A percentile compares a stretch with the other conserved stretches of the same genome.
These are phyloP conservation scores for Spirogloea muscicola DNA, from an alignment of 139 green algal species.

Conservation along the genomic window DNA sequence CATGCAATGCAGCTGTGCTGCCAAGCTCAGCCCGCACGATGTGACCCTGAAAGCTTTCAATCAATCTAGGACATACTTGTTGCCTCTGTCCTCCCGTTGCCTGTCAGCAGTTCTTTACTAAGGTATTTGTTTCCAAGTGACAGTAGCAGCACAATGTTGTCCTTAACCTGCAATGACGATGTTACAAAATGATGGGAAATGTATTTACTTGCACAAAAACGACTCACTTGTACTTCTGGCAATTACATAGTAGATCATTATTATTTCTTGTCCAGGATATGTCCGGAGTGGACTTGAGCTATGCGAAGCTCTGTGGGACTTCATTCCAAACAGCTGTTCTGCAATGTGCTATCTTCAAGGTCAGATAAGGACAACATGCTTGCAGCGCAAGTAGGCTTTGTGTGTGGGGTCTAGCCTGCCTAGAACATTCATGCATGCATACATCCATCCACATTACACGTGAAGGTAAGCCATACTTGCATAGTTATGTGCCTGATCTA, in stretches of 20 bases:
- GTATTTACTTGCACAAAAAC: not conserved
- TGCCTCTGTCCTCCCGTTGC: not conserved
- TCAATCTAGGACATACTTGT: not conserved
- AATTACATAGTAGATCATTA: not conserved
- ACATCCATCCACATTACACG: no score
- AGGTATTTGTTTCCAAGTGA: not conserved
- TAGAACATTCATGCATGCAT: no score
- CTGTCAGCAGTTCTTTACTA: not conserved
- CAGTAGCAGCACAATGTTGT: not conserved
- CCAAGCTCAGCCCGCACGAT: not conserved
- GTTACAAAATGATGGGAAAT: not conserved
- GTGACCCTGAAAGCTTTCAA: not conserved
- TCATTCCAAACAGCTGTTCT: slow-evolving; percentile 30
- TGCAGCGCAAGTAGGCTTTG: no score
- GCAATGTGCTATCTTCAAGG: slow-evolving; percentile 11
- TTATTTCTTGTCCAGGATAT: slow-evolving; percentile 18
- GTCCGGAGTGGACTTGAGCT: slow-evolving; percentile 33
- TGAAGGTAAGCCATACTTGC: no score
- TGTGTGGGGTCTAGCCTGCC: no score
- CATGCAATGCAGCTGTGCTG: not conserved
- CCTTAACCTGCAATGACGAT: no score
- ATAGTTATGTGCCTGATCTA: no score
- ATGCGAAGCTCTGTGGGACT: slow-evolving; percentile 10
- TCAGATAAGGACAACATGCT: no score
- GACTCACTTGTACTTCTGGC: not conserved